These are phyloP conservation scores for Poronia punctata DNA, from an alignment of 495 filamentous ascomycete genomes.

Conservation along the genomic window DNA sequence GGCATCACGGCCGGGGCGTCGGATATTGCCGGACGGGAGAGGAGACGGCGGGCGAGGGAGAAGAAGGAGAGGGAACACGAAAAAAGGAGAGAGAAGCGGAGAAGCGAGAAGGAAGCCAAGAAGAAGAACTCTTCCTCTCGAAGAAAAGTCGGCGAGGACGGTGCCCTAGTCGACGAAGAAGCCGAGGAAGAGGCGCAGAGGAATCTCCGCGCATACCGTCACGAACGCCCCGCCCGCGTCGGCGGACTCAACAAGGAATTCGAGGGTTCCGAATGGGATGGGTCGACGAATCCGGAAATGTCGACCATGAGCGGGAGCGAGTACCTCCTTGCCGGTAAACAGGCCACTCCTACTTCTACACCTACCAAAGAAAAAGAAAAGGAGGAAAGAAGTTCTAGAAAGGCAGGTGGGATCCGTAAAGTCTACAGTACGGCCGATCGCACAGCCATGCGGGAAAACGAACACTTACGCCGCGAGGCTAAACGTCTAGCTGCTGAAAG, in stretches of 20 bases:
- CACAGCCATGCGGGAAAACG: conserved; percentile 33
- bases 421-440: conserved; percentile 48
- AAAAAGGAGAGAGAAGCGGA: conserved; percentile 36
- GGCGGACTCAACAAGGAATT: conserved; percentile 75
- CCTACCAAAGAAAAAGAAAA: conserved; percentile 37
- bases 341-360: conserved; percentile 47
- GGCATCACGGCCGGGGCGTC: conserved; percentile 43
- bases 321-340: conserved; percentile 39
- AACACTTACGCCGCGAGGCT: conserved; percentile 44
- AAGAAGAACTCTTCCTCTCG: too few species aligned
- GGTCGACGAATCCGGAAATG: conserved; percentile 46
- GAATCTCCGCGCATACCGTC: conserved; percentile 62
- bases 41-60: conserved; percentile 42
- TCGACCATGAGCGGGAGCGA: conserved; percentile 49
- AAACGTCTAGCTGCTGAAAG: conserved; percentile 33
- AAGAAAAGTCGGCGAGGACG: conserved; percentile 35
- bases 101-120: conserved; percentile 32
- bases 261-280: conserved; percentile 68
- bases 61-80: conserved; percentile 42
- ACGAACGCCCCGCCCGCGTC: conserved; percentile 76
- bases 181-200: conserved; percentile 60
- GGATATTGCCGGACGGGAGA: conserved; percentile 40
- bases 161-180: conserved; percentile 46
- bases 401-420: conserved; percentile 43
- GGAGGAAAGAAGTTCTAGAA: conserved; percentile 8